Evolutionary conservation across 2,329 filamentous ascomycete species (phyloP), one percentile per base, ranked within the genome.

Genomic region (Exophiala calicioides): DNA sequence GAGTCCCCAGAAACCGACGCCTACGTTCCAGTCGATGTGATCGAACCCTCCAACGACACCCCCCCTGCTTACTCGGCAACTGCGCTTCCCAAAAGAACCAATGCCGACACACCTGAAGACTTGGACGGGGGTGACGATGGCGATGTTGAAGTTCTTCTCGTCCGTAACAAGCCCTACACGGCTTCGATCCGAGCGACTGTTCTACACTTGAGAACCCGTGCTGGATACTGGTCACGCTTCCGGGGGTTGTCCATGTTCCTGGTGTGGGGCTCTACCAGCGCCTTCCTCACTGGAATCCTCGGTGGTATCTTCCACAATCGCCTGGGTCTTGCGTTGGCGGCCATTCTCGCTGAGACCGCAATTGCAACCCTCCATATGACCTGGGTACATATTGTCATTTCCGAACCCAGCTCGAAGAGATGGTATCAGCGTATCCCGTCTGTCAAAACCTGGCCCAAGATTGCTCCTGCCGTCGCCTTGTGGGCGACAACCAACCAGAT

Each of bases 361-460:
- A 72, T 87, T 23, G 79, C 85, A 27, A 85, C 85, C 60, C 67
- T 91, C 49, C 79, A 81, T 64, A 79, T 90, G 57, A 78, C 81
- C 42, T 95, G 90, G 89, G 87, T 90, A 3, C 89, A 95, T 66
- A 84, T 87, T 60, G 81, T 95, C 64, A 90, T 96, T 62, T 84
- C 88, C 2, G 75, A 81, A 42, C 81, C 82, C 4, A 84, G 79
- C 46, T 62, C 73, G 36, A 78, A 79, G 64, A 71, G 70, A 58
- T 89, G 85, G 74, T 86, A 78, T 69, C 72, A 77, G 60, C 85
- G 88, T 47, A 77, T 95, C 40, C 84, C 86, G 12, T 69, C 81
- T 34, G 80, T 82, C 65, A 75, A 74, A 62, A 75, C 81, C 40
- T 85, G 85, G 71, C 76, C 80, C 60, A 82, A 86, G 48, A 83